Base-by-base conservation (phyloP, 352 stramenopile genomes). In the Globisporangium cylindrosporum region DNA sequence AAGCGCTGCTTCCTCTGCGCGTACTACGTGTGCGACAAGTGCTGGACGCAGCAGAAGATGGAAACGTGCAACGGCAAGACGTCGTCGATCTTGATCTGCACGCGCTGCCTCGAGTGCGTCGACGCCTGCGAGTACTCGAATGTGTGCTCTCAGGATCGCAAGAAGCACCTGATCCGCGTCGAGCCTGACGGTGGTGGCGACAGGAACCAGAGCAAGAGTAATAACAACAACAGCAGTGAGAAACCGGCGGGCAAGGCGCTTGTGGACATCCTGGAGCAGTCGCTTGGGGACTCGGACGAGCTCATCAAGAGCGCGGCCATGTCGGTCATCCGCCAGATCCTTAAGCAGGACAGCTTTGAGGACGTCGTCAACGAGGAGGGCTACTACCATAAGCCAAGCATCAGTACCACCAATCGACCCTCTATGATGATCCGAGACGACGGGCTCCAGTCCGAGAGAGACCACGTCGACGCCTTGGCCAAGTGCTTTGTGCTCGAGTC, bases 11-110 rank as follows among this genome's bases (percentile, higher is more conserved):
- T 82, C 18, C 65, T 88, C 6, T 88, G 79, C 41, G 73, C 70
- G 15, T 84, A 86, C 72, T 75, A 75, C 36, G 77, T 85, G 10
- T 88, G 79, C 59, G 75, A 73, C 3, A 59, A 69, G 25, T 88
- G 79, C 59, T 82, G 71, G 69, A 70, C 71, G 10, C 67, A 65
- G 10, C 68, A 88, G 36, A 77, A 66, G 24, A 71, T 88, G 6
- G 79, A 88, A 57, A 82, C 75, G 3, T 74, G 66, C 61, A 81
- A 74, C 32, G 75, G 76, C 2, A 64, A 80, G 14, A 41, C 73
- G n/a, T 43, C 63, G n/a, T 46, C 54, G 4, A 75, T 84, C 54
- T 64, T 68, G 1, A 68, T 84, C 22, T 87, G 79, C 56, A 74
- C 51, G 34, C 79, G 77, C 46, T 87, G 79, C 24, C 65, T 82